Base-by-base conservation (phyloP, 1,139 yeast genomes). In the Debaryomyces singareniensis region DNA sequence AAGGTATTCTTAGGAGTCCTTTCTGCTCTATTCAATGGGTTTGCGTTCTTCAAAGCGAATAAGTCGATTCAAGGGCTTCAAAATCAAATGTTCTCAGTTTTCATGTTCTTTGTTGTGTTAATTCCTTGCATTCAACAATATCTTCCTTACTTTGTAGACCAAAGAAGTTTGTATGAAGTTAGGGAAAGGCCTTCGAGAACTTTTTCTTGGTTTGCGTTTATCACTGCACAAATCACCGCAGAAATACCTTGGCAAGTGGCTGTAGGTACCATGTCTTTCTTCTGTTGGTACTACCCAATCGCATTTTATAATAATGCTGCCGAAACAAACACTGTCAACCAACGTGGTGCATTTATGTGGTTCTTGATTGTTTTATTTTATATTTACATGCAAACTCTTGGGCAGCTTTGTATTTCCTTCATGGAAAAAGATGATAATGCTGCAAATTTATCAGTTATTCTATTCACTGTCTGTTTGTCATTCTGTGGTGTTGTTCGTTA, bases 241-340 rank as follows among this genome's bases (percentile, higher is more conserved):
- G 96, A 86, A 50, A 52, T 83, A 21, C 94, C 95, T 16, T 82
- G 84, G 80, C 82, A 81, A 47, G 44, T 76, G 12, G 36, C 78
- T 3, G 64, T 71, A 33, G 87, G 86, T 38, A 74, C 89, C 1
- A 15, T 82, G 4, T 68, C 80, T 3, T 86, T 68, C 59, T 71
- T 83, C 49, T 71, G 79, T 37, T 84, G 84, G 78, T 86, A 84
- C 55, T 86, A 82, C 49, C 93, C 95, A 5, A 74, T 83, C 38
- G 95, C 93, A 2, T 59, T 78, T 35, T 73, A 76, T 45, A 35
- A 47, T 7, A 78, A 78, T 49, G 82, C 86, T 5, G 53, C 53
- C 4, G 41, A 49, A 24, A 51, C 46, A 20, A 42, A 50, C 31
- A 23, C 39, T 1, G 51, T 50, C 10, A 26, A 38, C 25, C 42